A percentile compares a stretch with the other conserved stretches of the same genome.
phyloP scores from a whole-genome alignment of 495 filamentous ascomycete species.

The Aspergillus asperescens region DNA sequence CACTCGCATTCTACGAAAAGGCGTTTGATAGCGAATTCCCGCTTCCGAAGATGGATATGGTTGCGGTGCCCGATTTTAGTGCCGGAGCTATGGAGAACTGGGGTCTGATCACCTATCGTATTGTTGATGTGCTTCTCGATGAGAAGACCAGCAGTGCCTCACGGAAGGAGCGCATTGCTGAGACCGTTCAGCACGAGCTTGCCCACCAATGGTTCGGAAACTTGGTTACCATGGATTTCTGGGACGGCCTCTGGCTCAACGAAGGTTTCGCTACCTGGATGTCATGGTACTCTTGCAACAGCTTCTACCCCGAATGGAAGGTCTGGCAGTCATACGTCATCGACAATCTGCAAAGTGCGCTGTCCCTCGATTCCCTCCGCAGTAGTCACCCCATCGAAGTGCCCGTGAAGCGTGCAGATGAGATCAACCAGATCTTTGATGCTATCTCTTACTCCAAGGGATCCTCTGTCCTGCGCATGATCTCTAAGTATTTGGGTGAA shows the following conservation, averaged over 20 bases:
- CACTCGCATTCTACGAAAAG: constrained; percentile 50
- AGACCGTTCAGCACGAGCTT: constrained; percentile 93
- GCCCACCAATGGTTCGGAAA: constrained; percentile 99
- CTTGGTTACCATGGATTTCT: constrained; percentile 99
- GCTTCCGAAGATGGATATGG: constrained; percentile 93
- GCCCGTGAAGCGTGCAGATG: constrained; percentile 87
- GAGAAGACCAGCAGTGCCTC: constrained; percentile 87
- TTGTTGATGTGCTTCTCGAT: constrained; percentile 86
- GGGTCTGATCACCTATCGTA: constrained; percentile 92
- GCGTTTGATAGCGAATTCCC: constrained; percentile 51
- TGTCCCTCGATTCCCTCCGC: constrained; percentile 82
- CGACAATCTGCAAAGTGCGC: constrained; percentile 81
- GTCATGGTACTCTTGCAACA: constrained; percentile 55
- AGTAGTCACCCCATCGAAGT: constrained; percentile 98
- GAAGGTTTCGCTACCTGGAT: constrained; percentile 97
- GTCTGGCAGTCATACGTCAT: constrained; percentile 96
- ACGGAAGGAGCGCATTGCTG: constrained; percentile 88
- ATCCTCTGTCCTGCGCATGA: constrained; percentile 93
- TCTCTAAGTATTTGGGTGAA: constrained; percentile 91
- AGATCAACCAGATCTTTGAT: constrained; percentile 98
- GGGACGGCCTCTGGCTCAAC: constrained; percentile 97
- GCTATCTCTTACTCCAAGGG: constrained; percentile 97
- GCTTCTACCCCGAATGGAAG: constrained; percentile 96
- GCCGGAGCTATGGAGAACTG: constrained; percentile 99
- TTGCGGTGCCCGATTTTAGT: constrained; percentile 91